These are phyloP conservation scores for Akebia trifoliata DNA, from an alignment of 164 flowering plant species.

Conservation along the genomic window DNA sequence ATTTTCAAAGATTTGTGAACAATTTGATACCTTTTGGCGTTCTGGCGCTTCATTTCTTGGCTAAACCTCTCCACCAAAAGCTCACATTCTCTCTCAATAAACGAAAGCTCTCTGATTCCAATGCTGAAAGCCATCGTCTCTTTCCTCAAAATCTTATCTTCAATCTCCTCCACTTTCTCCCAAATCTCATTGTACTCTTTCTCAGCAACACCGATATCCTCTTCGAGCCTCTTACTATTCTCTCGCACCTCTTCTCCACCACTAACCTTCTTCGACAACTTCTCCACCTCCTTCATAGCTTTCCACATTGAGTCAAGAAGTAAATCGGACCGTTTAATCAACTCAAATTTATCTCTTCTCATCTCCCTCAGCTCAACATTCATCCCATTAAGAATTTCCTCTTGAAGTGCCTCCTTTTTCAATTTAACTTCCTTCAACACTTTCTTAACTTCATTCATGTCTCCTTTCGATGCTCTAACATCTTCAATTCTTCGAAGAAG, in stretches of 20 bases:
- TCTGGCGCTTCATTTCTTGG: conserved; percentile 36
- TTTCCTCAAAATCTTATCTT: conserved; percentile 51
- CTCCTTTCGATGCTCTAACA: conserved; percentile 38
- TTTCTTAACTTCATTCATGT: conserved; percentile 30
- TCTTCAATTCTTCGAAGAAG: conserved; percentile 50
- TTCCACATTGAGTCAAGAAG: conserved; percentile 26
- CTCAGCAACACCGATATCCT: conserved; percentile 32
- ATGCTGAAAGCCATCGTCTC: conserved; percentile 59
- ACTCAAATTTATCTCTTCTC: conserved; percentile 33
- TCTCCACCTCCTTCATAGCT: conserved; percentile 31
- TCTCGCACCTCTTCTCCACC: conserved; percentile 28
- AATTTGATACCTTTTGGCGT: conserved; percentile 33
- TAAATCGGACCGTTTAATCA: conserved; percentile 30
- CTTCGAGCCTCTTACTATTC: conserved; percentile 30
- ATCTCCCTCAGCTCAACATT: conserved; percentile 37
- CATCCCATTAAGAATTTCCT: conserved; percentile 41
- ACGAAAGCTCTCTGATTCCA: conserved; percentile 66
- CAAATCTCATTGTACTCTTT: conserved; percentile 46
- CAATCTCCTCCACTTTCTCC: conserved; percentile 67
- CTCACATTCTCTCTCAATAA: conserved; percentile 70
- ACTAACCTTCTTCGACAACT: conserved; percentile 23
- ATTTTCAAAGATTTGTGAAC: background rate
- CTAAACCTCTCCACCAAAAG: conserved; percentile 51
- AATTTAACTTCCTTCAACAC: conserved; percentile 49
- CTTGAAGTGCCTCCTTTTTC: conserved; percentile 41